Evolutionary conservation across 2,329 filamentous ascomycete genomes (phyloP).

Genomic region (Parastagonospora avenae): DNA sequence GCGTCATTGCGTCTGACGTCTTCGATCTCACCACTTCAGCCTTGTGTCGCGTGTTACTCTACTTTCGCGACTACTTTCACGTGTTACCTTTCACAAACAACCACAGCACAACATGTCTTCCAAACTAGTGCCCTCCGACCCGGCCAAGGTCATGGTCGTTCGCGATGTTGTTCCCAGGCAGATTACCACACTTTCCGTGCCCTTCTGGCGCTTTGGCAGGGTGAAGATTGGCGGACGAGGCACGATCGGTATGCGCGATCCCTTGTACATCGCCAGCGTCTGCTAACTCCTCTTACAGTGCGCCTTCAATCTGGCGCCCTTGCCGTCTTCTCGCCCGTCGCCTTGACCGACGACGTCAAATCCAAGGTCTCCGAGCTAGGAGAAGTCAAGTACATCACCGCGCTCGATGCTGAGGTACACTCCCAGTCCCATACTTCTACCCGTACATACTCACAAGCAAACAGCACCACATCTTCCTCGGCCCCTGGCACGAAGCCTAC

Average conservation of each 20-base stretch:
- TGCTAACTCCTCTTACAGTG: slow-evolving; percentile 57
- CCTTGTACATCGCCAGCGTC: background rate
- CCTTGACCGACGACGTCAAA: slow-evolving; percentile 77
- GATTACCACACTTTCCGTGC: slow-evolving; percentile 78
- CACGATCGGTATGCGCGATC: slow-evolving; percentile 69
- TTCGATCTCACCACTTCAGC: slow-evolving; percentile 14
- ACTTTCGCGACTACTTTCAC: background rate
- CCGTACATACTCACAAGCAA: background rate
- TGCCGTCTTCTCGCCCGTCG: slow-evolving; percentile 90
- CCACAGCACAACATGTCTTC: slow-evolving; percentile 36
- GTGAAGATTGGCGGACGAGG: slow-evolving; percentile 85
- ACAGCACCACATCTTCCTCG: slow-evolving; percentile 87
- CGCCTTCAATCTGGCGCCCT: slow-evolving; percentile 77
- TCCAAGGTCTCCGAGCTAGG: slow-evolving; percentile 64
- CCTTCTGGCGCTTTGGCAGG: slow-evolving; percentile 80
- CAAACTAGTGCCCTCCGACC: slow-evolving; percentile 62
- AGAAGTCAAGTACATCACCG: slow-evolving; percentile 81
- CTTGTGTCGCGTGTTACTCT: background rate
- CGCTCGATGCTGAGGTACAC: slow-evolving; percentile 74
- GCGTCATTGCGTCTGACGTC: slow-evolving; percentile 35
- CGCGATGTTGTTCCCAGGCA: slow-evolving; percentile 76
- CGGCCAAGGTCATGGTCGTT: slow-evolving; percentile 86
- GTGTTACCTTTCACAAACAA: background rate
- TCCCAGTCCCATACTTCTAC: background rate
- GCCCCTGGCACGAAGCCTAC: slow-evolving; percentile 80